Base-by-base conservation (phyloP, 768 basidiomycete genomes). In the Suillus brevipes region DNA sequence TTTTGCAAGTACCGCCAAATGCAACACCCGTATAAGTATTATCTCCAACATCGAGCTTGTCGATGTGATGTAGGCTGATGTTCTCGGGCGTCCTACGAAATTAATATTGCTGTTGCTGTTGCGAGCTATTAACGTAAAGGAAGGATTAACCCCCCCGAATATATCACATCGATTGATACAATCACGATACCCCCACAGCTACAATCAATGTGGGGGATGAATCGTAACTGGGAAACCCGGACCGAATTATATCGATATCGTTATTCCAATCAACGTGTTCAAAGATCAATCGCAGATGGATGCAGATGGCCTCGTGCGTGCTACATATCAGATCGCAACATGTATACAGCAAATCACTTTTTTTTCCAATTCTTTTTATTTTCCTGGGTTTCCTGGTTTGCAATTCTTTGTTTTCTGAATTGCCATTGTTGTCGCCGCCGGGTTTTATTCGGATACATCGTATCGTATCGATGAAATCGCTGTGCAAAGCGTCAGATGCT, bases 11-110 rank as follows among this genome's bases (percentile, higher is more conserved):
- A 59, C 23, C 57, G 57, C 25, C 38, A 59, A 40, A 7, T 59
- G 18, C 38, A 6, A 10, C 6, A 59, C 57, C 57, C 57, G 2
- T 59, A 59, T 25, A 28, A n/a, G n/a, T n/a, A n/a, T 59, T 16
- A 59, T 59, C 38, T 38, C 57, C 18, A 59, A 59, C 16, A 59
- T 59, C 20, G 38, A 59, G 38, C 57, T 59, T 6, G 25, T 59
- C 38, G 57, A 59, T 25, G 57, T 59, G 18, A 59, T 59, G 57
- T 58, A 28, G 20, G 16, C 8, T 38, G n/a, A 25, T 38, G 6
- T 36, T 36, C 20, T 4, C 53, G 34, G 34, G 23, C 14, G 16
- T 58, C 25, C 23, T 16, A 7, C 23, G n/a, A n/a, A n/a, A n/a
- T n/a, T n/a, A n/a, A n/a, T n/a, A n/a, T n/a, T n/a, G n/a, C n/a